A percentile compares a stretch with the other conserved stretches of the same genome.
phyloP scores from a whole-genome alignment of 345 rosid species.

The Euphorbia lathyris region DNA sequence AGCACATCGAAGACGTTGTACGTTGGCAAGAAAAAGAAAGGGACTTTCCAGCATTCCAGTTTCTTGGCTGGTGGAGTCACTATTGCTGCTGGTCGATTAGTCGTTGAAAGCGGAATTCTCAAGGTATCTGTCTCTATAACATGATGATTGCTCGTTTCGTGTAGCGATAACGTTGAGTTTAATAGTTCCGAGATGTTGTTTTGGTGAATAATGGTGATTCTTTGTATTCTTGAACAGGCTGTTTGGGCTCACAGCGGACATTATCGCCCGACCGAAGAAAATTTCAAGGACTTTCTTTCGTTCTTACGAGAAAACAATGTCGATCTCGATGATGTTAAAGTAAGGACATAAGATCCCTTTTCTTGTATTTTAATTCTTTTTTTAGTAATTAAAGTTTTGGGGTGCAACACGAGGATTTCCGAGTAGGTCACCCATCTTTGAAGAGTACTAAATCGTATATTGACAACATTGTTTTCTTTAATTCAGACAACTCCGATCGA shows the following conservation, averaged over 20 bases:
- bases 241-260: conserved; percentile 99
- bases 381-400: no score
- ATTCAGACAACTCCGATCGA: conserved; percentile 70
- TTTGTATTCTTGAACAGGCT: conserved; percentile 41
- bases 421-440: no score
- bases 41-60: conserved; percentile 87
- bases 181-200: neutral
- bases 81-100: conserved; percentile 73
- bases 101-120: conserved; percentile 56
- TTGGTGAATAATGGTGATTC: conserved; percentile 16
- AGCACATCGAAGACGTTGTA: conserved; percentile 70
- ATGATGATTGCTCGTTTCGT: neutral
- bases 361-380: neutral
- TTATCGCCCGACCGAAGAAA: conserved; percentile 84
- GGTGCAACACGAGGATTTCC: no score
- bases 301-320: conserved; percentile 73
- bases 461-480: conserved; percentile 17
- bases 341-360: conserved; percentile 21
- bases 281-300: conserved; percentile 64
- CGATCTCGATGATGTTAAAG: conserved; percentile 74
- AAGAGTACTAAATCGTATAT: conserved; percentile 11
- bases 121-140: conserved; percentile 37
- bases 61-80: conserved; percentile 94
- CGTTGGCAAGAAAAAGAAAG: conserved; percentile 80
- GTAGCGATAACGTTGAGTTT: neutral